A percentile compares a stretch with the other conserved stretches of the same genome.
phyloP scores from a whole-genome alignment of 2,329 filamentous ascomycete species.

The Septoria petroselini region DNA sequence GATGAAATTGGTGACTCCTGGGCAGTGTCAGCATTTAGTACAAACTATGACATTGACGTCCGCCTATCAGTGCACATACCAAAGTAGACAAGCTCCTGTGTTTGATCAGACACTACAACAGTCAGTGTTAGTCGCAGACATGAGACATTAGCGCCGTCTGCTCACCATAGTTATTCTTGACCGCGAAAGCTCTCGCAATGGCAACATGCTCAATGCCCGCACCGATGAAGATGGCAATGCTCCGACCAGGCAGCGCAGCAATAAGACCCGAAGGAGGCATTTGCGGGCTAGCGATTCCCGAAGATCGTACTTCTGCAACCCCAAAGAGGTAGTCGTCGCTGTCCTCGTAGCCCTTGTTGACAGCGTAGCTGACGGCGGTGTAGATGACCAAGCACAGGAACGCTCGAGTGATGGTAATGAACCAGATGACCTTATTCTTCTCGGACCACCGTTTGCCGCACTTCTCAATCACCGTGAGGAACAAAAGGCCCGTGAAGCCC shows the following conservation, averaged over 20 bases:
- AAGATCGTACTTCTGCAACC: slow-evolving; percentile 56
- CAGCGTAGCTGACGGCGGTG: slow-evolving; percentile 61
- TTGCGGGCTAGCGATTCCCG: slow-evolving; percentile 53
- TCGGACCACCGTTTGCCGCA: slow-evolving; percentile 59
- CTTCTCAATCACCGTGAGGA: slow-evolving; percentile 57
- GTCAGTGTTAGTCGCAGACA: no score
- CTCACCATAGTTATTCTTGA: slow-evolving; percentile 56
- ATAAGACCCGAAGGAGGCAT: slow-evolving; percentile 51
- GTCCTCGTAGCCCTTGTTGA: slow-evolving; percentile 52
- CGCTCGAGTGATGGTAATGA: slow-evolving; percentile 59
- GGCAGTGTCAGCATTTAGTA: not conserved
- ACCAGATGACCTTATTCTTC: slow-evolving; percentile 57
- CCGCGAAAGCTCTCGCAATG: slow-evolving; percentile 61
- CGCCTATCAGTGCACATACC: slow-evolving; percentile 38
- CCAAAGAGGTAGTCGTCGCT: slow-evolving; percentile 53
- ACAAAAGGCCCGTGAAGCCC: slow-evolving; percentile 56
- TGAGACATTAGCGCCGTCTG: no score
- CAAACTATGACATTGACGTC: not conserved
- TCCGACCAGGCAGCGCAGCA: slow-evolving; percentile 52
- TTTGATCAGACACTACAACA: slow-evolving; percentile 53
- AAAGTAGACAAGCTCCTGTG: slow-evolving; percentile 63
- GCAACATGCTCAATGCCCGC: slow-evolving; percentile 62
- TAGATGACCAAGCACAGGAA: slow-evolving; percentile 60
- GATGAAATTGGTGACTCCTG: slow-evolving; percentile 39
- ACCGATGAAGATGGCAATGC: slow-evolving; percentile 61